A percentile compares a stretch with the other conserved stretches of the same genome.
Conservation (phyloP, 345 rosid species). For the Durio zibethinus region DNA sequence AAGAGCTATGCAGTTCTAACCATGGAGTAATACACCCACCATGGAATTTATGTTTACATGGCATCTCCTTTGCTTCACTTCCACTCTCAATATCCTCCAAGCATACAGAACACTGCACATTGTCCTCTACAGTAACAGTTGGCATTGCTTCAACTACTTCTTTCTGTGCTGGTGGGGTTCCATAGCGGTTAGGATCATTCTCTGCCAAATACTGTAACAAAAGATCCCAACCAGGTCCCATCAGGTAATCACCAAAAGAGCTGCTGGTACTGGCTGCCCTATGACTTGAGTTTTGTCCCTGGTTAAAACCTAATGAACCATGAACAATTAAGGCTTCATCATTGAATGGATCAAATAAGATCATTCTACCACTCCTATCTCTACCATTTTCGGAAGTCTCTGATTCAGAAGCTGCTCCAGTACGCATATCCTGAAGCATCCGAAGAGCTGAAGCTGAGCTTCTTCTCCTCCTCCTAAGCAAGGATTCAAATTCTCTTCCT, state of each 20-base stretch:
- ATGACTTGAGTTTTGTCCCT: neutral
- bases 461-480: conserved; percentile 24
- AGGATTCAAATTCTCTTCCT: conserved; percentile 25
- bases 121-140: conserved; percentile 22
- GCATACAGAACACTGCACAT: conserved; percentile 43
- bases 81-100: conserved; percentile 59
- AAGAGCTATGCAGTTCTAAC: conserved; percentile 60
- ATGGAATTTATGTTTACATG: conserved; percentile 63
- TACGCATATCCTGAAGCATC: conserved; percentile 28
- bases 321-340: conserved; percentile 38
- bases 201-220: conserved; percentile 40
- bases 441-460: conserved; percentile 22
- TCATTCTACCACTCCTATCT: conserved; percentile 23
- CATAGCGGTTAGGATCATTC: conserved; percentile 34
- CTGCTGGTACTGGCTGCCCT: conserved; percentile 18
- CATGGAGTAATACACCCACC: conserved; percentile 48
- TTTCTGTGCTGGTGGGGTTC: conserved; percentile 36
- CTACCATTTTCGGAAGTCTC: conserved; percentile 17
- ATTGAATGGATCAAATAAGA: conserved; percentile 35
- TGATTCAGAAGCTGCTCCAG: conserved; percentile 1
- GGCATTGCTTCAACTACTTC: conserved; percentile 46
- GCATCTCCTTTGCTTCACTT: conserved; percentile 56
- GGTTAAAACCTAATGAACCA: conserved; percentile 11
- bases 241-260: conserved; percentile 34
- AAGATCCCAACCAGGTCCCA: conserved; percentile 44